Base-by-base conservation (phyloP, 495 filamentous ascomycete species). In the Staphylotrichum tortipilum region DNA sequence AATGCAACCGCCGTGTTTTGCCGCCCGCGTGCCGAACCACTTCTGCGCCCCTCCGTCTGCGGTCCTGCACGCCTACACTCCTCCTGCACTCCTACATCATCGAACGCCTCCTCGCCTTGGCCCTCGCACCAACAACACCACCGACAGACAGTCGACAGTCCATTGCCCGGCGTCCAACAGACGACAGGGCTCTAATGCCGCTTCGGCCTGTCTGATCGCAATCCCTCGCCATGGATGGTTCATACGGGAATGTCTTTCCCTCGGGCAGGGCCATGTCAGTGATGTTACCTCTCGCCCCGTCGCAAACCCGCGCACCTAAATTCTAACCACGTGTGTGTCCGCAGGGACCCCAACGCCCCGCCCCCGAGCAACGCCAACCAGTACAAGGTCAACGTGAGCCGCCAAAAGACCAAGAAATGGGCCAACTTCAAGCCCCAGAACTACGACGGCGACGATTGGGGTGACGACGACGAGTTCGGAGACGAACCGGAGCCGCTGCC, bases 361-460 rank as follows among this genome's bases (percentile, higher is more conserved):
- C 6, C 54, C 2, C 56, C 55, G 47, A 50, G 58, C 30, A 47
- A 37, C n/a, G n/a, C n/a, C 53, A 36, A 66, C 4, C 62, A 64
- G 30, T 80, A 77, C 56, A 72, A 72, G 49, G 77, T 89, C 11
- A 95, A 97, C 62, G 83, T 95, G 23, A 89, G 86, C 67, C 85
- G 92, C 49, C 74, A 83, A 28, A 94, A 95, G 69, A 96, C 92
- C 15, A 89, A 82, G 68, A 89, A 89, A 71, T 98, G 92, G 92
- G 84, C 90, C 10, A 83, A 95, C 58, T 92, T 92, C 19, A 94
- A 91, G 63, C 74, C 81, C 31, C 80, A 82, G 50, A 84, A 83
- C 50, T 98, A 98, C 59, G 92, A 90, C 59, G 92, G 90, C 51
- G 89, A 88, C 56, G 91, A 95, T 58, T 96, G 92, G 87, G 92